phyloP scores from a whole-genome alignment of 352 stramenopile species.

The Phytopythium delawarense region DNA sequence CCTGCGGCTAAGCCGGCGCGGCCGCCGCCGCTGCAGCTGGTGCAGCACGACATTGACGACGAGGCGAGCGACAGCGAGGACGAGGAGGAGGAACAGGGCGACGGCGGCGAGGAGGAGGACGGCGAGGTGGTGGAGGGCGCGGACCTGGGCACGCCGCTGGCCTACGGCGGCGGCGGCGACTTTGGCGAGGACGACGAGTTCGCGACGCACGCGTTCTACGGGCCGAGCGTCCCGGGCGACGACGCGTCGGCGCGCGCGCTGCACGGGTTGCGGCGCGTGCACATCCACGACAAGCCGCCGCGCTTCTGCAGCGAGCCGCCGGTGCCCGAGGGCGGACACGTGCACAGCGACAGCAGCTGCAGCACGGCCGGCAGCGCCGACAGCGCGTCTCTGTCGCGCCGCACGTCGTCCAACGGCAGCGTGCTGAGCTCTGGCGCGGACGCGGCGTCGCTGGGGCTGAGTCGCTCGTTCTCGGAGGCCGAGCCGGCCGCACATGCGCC shows the following conservation, averaged over 20 bases:
- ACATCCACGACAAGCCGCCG: slow-evolving; percentile 63
- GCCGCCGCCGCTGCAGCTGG: slow-evolving; percentile 16
- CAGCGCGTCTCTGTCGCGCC: slow-evolving; percentile 27
- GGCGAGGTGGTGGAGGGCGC: slow-evolving; percentile 18
- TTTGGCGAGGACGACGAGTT: slow-evolving; percentile 58
- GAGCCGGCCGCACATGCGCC: slow-evolving; percentile 10
- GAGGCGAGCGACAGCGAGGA: slow-evolving; percentile 27
- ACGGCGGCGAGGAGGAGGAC: slow-evolving; percentile 12
- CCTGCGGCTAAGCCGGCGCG: slow-evolving; percentile 22
- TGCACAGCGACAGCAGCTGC: slow-evolving; percentile 10
- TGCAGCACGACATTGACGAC: slow-evolving; percentile 30
- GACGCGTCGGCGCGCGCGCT: slow-evolving; percentile 35
- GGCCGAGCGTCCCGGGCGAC: slow-evolving; percentile 42
- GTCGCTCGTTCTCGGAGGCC: slow-evolving; percentile 29
- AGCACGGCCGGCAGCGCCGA: slow-evolving; percentile 18
- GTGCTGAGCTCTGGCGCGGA: slow-evolving; percentile 9
- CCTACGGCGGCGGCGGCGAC: slow-evolving; percentile 30
- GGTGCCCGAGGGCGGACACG: slow-evolving; percentile 3
- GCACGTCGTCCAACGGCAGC: slow-evolving; percentile 38
- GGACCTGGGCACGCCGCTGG: slow-evolving; percentile 59
- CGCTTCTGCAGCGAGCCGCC: slow-evolving; percentile 54
- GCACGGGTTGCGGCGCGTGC: slow-evolving; percentile 52
- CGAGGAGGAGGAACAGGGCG: slow-evolving; percentile 23
- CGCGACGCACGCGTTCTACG: slow-evolving; percentile 60
- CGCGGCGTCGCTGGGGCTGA: slow-evolving; percentile 11